phyloP scores from a whole-genome alignment of 257 asterid genomes.

The Solanum microdontum region DNA sequence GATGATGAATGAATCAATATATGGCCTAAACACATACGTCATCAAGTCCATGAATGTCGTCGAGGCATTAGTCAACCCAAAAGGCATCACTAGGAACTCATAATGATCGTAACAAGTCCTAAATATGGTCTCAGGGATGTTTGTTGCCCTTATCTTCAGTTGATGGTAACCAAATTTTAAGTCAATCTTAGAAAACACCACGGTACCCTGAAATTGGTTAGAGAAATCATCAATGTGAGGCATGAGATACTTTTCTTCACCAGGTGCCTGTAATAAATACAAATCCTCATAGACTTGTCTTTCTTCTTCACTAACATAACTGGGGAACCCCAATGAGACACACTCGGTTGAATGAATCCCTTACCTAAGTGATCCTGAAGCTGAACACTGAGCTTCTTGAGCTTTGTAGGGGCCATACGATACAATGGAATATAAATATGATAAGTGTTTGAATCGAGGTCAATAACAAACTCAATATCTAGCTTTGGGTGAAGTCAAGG shows the following conservation, averaged over 20 bases:
- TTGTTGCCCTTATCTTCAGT: background rate
- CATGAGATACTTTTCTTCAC: background rate
- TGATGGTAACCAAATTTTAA: too few species aligned
- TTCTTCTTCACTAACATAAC: background rate
- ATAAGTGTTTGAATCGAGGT: background rate
- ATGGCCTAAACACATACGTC: background rate
- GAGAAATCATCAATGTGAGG: background rate
- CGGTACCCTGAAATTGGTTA: background rate
- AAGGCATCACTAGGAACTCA: background rate
- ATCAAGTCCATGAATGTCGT: background rate
- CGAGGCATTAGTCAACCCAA: background rate
- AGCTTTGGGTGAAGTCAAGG: background rate
- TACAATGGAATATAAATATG: background rate
- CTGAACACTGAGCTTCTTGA: background rate
- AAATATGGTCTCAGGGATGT: background rate
- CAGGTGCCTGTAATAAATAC: background rate
- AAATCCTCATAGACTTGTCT: background rate
- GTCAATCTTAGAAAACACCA: background rate
- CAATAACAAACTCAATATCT: too few species aligned
- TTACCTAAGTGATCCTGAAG: background rate
- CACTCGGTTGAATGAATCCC: background rate
- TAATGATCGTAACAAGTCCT: background rate
- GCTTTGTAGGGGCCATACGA: rapidly evolving
- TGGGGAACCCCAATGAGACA: background rate
- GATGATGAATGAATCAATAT: background rate